Conservation (phyloP, 805 yeast genomes). For the Barnettozyma californica region DNA sequence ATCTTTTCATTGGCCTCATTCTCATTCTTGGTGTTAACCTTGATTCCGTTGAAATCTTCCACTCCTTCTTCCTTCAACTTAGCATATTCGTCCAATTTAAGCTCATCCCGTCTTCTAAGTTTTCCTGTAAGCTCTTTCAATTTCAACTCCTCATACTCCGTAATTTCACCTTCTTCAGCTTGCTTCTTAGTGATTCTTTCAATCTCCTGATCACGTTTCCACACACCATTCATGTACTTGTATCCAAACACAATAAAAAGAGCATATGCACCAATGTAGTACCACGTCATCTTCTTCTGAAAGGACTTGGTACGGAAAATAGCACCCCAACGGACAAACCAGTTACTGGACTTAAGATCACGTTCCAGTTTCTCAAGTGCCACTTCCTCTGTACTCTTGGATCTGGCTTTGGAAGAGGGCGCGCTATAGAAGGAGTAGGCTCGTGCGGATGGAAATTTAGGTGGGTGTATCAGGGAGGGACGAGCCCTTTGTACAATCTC, state of each 20-base stretch:
- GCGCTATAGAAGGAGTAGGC: slow-evolving; percentile 18
- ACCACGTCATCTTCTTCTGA: slow-evolving; percentile 57
- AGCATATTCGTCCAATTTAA: slow-evolving; percentile 54
- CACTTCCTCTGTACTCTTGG: slow-evolving; percentile 29
- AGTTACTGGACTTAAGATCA: slow-evolving; percentile 30
- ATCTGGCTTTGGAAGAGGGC: slow-evolving; percentile 15
- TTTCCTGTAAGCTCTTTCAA: slow-evolving; percentile 55
- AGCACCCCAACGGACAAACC: slow-evolving; percentile 48
- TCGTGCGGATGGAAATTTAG: not conserved
- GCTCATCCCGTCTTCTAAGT: slow-evolving; percentile 58
- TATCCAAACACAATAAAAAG: slow-evolving; percentile 54
- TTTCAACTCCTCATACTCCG: slow-evolving; percentile 61
- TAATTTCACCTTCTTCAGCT: slow-evolving; percentile 24
- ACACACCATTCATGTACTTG: slow-evolving; percentile 61
- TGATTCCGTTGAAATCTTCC: slow-evolving; percentile 27
- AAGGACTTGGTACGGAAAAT: slow-evolving; percentile 49
- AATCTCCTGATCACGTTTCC: slow-evolving; percentile 58
- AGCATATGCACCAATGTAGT: slow-evolving; percentile 55
- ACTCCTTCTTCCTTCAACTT: slow-evolving; percentile 39
- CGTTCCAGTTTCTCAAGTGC: slow-evolving; percentile 29
- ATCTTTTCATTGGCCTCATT: slow-evolving; percentile 36
- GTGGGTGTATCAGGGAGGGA: not conserved
- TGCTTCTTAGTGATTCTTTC: slow-evolving; percentile 36
- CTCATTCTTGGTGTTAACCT: slow-evolving; percentile 27
- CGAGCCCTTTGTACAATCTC: not conserved